These are phyloP conservation scores for Aspergillus thermomutatus DNA, from an alignment of 2,329 filamentous ascomycete genomes.

Conservation along the genomic window DNA sequence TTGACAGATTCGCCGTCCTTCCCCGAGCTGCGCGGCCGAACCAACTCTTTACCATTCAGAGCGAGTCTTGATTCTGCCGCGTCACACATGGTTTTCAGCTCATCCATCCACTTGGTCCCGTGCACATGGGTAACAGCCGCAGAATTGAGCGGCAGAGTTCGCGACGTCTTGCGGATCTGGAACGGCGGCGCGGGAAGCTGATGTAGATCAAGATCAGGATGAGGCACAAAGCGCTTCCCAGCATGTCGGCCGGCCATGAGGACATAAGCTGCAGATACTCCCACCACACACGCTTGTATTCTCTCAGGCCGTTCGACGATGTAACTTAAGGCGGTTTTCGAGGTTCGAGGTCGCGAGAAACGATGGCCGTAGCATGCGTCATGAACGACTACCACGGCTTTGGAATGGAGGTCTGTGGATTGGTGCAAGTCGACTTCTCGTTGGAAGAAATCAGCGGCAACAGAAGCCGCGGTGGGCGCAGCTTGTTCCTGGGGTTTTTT, in stretches of 20 bases:
- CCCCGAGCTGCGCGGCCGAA: constrained; percentile 51
- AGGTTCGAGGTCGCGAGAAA: constrained; percentile 77
- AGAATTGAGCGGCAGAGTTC: constrained; percentile 68
- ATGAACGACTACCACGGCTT: constrained; percentile 81
- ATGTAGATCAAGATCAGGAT: constrained; percentile 57
- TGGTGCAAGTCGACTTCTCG: constrained; percentile 66
- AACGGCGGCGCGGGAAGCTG: constrained; percentile 67
- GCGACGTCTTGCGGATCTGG: constrained; percentile 74
- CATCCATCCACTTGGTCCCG: constrained; percentile 88
- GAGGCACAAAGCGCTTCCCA: constrained; percentile 65
- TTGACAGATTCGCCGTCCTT: constrained; percentile 40
- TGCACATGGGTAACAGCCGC: constrained; percentile 86
- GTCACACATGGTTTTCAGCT: constrained; percentile 80
- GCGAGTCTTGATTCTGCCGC: constrained; percentile 75
- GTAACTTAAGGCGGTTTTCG: constrained; percentile 65
- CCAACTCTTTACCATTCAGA: constrained; percentile 72
- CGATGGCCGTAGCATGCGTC: constrained; percentile 95
- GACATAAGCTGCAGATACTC: constrained; percentile 83
- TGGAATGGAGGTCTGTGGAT: constrained; percentile 37
- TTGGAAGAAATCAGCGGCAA: constrained; percentile 67
- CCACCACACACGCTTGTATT: constrained; percentile 77
- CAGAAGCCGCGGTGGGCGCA: constrained; percentile 47
- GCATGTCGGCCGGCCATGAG: constrained; percentile 78
- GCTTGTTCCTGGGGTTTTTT: constrained; percentile 26
- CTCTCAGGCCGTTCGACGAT: constrained; percentile 94